Evolutionary conservation across 2,329 filamentous ascomycete species (phyloP).

Genomic region (Fusarium sp.): DNA sequence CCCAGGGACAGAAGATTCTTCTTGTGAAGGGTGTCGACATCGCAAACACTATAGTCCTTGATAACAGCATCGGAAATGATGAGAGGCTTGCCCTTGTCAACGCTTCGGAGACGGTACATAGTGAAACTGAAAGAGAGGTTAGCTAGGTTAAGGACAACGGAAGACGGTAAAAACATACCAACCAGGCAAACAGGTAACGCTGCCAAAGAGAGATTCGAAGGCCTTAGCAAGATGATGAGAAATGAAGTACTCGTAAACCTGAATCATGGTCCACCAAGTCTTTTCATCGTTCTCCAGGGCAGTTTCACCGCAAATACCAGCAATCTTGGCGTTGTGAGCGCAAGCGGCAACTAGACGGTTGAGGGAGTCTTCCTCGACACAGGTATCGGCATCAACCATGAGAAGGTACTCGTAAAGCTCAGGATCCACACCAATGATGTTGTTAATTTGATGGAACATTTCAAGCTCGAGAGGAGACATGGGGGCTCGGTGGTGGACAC

Average conservation of each 20-base stretch:
- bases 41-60: conserved; percentile 86
- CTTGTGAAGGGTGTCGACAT: conserved; percentile 94
- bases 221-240: conserved; percentile 97
- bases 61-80: conserved; percentile 93
- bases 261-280: conserved; percentile 99
- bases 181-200: conserved; percentile 97
- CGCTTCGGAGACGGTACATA: conserved; percentile 97
- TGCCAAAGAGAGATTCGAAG: conserved; percentile 97
- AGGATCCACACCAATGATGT: conserved; percentile 97
- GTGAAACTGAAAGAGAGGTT: conserved; percentile 78
- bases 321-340: conserved; percentile 94
- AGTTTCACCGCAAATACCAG: conserved; percentile 97
- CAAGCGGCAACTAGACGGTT: conserved; percentile 94
- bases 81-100: conserved; percentile 92
- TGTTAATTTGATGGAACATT: conserved; percentile 99
- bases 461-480: conserved; percentile 98
- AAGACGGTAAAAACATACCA: conserved; percentile 74
- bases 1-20: conserved; percentile 95
- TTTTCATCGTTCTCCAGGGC: conserved; percentile 94
- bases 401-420: conserved; percentile 97
- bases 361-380: conserved; percentile 89
- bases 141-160: conserved; percentile 9
- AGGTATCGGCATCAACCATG: conserved; percentile 98
- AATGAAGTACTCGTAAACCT: conserved; percentile 99
- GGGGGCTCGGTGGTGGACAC: conserved; percentile 90